Evolutionary conservation across 768 basidiomycete species (phyloP).

Genomic region (Mycena floridula): DNA sequence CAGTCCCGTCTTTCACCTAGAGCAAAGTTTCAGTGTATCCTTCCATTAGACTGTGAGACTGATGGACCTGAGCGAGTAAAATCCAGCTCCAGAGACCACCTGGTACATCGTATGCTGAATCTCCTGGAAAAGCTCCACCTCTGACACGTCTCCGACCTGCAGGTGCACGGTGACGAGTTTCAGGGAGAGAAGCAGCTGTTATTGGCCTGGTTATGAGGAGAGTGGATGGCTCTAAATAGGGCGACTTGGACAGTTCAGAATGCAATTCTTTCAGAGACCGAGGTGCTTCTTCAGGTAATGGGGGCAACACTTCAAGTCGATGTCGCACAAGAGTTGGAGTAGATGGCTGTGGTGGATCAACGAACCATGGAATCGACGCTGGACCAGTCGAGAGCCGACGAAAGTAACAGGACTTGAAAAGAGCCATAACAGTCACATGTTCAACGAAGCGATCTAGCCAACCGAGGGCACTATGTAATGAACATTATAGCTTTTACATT

Average conservation of each 20-base stretch:
- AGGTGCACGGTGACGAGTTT: constrained; percentile 48
- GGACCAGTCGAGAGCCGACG: too few species aligned
- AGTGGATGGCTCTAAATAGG: constrained; percentile 58
- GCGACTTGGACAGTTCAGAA: constrained; percentile 49
- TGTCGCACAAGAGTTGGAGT: too few species aligned
- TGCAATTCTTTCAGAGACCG: constrained; percentile 49
- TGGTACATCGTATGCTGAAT: constrained; percentile 45
- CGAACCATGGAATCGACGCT: too few species aligned
- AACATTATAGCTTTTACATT: too few species aligned
- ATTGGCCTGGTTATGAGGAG: constrained; percentile 51
- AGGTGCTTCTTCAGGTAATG: constrained; percentile 51
- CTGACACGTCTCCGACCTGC: constrained; percentile 57
- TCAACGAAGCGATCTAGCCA: too few species aligned
- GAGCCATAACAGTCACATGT: too few species aligned
- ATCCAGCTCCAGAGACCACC: constrained; percentile 75
- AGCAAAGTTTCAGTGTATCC: constrained; percentile 2
- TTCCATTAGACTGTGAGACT: not conserved
- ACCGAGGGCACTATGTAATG: too few species aligned
- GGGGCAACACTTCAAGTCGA: too few species aligned
- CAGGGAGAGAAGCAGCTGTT: constrained; percentile 47
- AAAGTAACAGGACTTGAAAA: too few species aligned
- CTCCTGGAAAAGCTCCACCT: constrained; percentile 63
- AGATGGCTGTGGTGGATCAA: too few species aligned
- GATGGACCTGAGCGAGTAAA: constrained; percentile 60
- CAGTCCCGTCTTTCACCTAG: constrained; percentile 84